Base-by-base conservation (phyloP, 208 protist species). In the Acanthamoeba healyi region DNA sequence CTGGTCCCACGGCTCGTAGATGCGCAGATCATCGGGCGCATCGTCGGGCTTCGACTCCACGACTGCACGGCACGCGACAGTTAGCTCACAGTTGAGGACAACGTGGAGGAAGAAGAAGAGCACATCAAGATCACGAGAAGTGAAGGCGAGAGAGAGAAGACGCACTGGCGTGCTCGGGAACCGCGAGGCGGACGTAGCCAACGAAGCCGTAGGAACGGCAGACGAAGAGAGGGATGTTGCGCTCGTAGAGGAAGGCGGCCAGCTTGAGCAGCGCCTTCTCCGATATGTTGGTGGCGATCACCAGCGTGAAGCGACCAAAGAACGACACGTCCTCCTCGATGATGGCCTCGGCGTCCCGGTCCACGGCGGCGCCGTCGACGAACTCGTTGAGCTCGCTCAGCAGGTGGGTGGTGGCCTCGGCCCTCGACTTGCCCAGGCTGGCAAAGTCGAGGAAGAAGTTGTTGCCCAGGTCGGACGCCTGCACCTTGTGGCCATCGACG, bases 391-490 rank as follows among this genome's bases (percentile, higher is more conserved):
- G 94, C 90, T 98, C 96, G 63, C 91, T 79, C 0, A 99, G 95
- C 61, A 98, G 95, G 58, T 95, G 44, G 79, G 96, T 96, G 72
- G 98, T 94, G 44, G 95, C 94, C 49, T 95, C 61, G 2, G 98
- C 98, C 15, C 98, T 91, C 12, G 98, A 89, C 44, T 96, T 49
- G 44, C 98, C 97, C 49, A 98, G 56, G 56, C 94, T 94, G 5
- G 58, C 51, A 9, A 93, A 40, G 1, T 96, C 88, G 36, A 99
- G 84, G 94, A 99, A 99, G 95, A 99, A 99, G 95, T 99, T 99
- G 65, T 98, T 98, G n/a, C 98, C 98, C 2, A 99, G 86, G 65
- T 99, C 98, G 12, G 95, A 94, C 1, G 92, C 91, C 15, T 92
- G 96, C 2, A 99, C 98, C 10, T 95, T 72, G 15, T 94, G 77